These are phyloP conservation scores for Kuraishia piskuri DNA, from an alignment of 805 yeast genomes.

Conservation along the genomic window DNA sequence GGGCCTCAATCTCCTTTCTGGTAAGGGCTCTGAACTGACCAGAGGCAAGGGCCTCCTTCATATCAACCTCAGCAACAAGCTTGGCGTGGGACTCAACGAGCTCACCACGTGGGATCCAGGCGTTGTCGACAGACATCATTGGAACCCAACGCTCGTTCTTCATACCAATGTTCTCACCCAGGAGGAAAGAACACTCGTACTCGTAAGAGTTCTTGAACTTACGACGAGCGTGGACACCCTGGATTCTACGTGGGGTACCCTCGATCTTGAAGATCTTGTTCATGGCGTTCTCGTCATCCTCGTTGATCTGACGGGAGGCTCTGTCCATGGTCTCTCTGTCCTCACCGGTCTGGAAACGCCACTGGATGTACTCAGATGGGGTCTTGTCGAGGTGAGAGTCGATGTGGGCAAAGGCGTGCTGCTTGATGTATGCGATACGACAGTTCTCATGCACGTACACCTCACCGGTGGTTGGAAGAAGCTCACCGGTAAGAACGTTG, in stretches of 20 bases:
- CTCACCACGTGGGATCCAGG: conserved; percentile 99
- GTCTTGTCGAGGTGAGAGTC: conserved; percentile 98
- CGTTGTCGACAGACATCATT: conserved; percentile 99
- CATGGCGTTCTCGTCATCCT: conserved; percentile 96
- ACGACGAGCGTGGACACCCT: conserved; percentile 91
- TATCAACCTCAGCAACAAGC: conserved; percentile 99
- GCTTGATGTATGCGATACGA: conserved; percentile 99
- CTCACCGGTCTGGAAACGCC: conserved; percentile 99
- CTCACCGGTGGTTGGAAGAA: conserved; percentile 96
- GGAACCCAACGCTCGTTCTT: conserved; percentile 99
- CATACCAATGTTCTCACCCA: conserved; percentile 99
- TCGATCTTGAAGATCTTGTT: conserved; percentile 99
- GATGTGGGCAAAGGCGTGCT: conserved; percentile 99
- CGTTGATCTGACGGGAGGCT: conserved; percentile 97
- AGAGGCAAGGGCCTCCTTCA: conserved; percentile 99
- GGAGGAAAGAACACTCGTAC: conserved; percentile 94
- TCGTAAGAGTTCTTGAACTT: conserved; percentile 99
- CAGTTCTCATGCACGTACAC: conserved; percentile 99
- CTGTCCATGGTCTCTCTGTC: conserved; percentile 99
- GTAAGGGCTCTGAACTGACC: conserved; percentile 99
- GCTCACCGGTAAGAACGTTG: conserved; percentile 98
- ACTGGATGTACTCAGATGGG: conserved; percentile 99
- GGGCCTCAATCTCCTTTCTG: conserved; percentile 99
- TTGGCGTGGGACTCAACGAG: conserved; percentile 94
- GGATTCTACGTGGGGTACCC: conserved; percentile 97